phyloP scores from a whole-genome alignment of 2,329 filamentous ascomycete species.

The Fusarium solani-melongenae region DNA sequence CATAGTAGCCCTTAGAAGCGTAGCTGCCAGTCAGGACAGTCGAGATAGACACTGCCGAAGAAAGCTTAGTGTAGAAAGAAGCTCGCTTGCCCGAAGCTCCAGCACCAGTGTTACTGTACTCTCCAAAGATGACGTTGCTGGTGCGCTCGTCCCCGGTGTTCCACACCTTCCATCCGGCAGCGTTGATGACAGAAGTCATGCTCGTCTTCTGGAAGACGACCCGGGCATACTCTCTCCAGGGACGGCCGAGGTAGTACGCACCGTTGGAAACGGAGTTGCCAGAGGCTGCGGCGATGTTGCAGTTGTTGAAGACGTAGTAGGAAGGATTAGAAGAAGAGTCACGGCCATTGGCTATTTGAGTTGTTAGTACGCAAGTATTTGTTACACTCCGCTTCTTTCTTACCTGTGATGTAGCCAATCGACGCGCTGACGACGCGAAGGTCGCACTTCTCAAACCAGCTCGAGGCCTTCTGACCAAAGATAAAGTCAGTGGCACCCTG shows the following conservation, averaged over 20 bases:
- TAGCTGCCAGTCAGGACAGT: slow-evolving; percentile 40
- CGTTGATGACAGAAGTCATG: slow-evolving; percentile 67
- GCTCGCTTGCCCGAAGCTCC: slow-evolving; percentile 61
- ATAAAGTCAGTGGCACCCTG: slow-evolving; percentile 63
- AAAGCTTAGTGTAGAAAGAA: slow-evolving; percentile 48
- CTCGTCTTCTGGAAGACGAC: slow-evolving; percentile 61
- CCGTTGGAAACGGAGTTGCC: slow-evolving; percentile 52
- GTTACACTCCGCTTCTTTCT: neutral
- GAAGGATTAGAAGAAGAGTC: slow-evolving; percentile 46
- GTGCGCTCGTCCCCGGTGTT: slow-evolving; percentile 59
- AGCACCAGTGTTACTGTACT: slow-evolving; percentile 68
- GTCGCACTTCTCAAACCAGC: slow-evolving; percentile 58
- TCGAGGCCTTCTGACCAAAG: slow-evolving; percentile 56
- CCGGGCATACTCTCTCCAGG: slow-evolving; percentile 59
- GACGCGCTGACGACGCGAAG: slow-evolving; percentile 50
- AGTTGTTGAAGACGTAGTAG: slow-evolving; percentile 60
- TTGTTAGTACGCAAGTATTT: neutral
- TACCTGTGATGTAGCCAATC: slow-evolving; percentile 57
- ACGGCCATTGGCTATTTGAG: slow-evolving; percentile 55
- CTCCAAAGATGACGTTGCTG: slow-evolving; percentile 64
- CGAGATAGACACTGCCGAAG: slow-evolving; percentile 47
- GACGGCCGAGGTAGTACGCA: slow-evolving; percentile 60
- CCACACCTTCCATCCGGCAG: slow-evolving; percentile 70
- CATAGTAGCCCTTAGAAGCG: slow-evolving; percentile 33
- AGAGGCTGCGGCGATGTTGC: slow-evolving; percentile 53